Percentiles rank a stretch among this genome's conserved stretches.
phyloP scores from a whole-genome alignment of 192 early-diverging fungal species.

The Haplosporangium gracile region DNA sequence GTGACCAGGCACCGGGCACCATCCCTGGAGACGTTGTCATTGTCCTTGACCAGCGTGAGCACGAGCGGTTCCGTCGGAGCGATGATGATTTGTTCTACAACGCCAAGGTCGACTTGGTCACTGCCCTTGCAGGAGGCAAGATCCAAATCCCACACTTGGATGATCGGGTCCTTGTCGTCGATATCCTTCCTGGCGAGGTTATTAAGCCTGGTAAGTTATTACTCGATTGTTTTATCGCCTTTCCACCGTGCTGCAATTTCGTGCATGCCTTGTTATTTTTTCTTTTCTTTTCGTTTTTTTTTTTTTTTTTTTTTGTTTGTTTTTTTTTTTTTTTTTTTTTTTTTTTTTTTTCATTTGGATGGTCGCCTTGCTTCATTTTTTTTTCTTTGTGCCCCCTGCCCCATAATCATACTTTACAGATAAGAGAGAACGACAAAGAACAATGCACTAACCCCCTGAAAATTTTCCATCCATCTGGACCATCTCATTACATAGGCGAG shows the following conservation, averaged over 20 bases:
- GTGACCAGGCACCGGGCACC: slow-evolving; percentile 92
- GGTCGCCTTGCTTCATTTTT: not conserved
- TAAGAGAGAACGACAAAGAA: not conserved
- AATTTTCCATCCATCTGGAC: not conserved
- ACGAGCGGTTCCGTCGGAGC: slow-evolving; percentile 89
- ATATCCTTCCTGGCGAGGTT: slow-evolving; percentile 92
- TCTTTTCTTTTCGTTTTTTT: not conserved
- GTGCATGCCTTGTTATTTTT: not conserved
- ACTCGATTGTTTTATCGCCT: not conserved
- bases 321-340: not conserved
- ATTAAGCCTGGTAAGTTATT: slow-evolving; percentile 82
- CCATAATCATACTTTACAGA: not conserved
- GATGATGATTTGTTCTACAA: slow-evolving; percentile 92
- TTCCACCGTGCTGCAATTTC: not conserved
- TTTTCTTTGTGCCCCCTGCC: not conserved
- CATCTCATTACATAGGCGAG: slow-evolving; percentile 54
- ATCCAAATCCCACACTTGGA: slow-evolving; percentile 93
- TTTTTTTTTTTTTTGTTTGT: not conserved
- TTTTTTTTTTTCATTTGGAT: not conserved
- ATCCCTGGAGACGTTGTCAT: slow-evolving; percentile 97
- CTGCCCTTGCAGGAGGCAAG: slow-evolving; percentile 94
- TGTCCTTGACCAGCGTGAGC: slow-evolving; percentile 94
- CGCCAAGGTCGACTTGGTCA: slow-evolving; percentile 91
- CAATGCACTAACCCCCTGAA: not conserved
- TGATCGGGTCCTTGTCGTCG: slow-evolving; percentile 86